A percentile compares a stretch with the other conserved stretches of the same genome.
These are phyloP conservation scores for Vitis amurensis DNA, from an alignment of 164 flowering plant species.

Conservation along the genomic window DNA sequence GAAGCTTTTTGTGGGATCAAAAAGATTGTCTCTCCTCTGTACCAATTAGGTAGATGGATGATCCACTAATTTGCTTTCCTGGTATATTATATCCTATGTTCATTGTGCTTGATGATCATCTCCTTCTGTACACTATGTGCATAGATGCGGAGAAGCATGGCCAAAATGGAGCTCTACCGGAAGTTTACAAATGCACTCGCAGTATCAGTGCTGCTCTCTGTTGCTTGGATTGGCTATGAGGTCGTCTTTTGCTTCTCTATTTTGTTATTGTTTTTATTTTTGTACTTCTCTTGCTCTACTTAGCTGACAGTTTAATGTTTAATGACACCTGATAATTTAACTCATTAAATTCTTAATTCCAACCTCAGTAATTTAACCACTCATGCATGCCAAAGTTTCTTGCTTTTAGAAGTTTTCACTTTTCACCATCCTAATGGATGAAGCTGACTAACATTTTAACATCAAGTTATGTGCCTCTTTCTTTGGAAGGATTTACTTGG, in stretches of 20 bases:
- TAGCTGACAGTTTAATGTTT: background rate
- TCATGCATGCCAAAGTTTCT: background rate
- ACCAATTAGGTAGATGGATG: no score
- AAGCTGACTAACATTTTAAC: background rate
- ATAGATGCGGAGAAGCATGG: slow-evolving; percentile 73
- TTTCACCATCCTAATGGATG: background rate
- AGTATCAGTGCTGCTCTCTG: slow-evolving; percentile 71
- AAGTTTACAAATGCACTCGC: slow-evolving; percentile 90
- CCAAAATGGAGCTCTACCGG: slow-evolving; percentile 81
- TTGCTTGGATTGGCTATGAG: slow-evolving; percentile 98
- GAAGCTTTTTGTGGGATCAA: background rate
- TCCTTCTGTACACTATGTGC: background rate
- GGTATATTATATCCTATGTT: background rate
- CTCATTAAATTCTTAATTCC: no score
- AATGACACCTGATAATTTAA: no score
- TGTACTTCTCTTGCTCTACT: background rate
- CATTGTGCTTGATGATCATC: slow-evolving; percentile 1
- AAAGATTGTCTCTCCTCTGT: no score
- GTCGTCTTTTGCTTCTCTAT: slow-evolving; percentile 31
- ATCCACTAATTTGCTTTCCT: background rate
- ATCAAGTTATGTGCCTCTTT: background rate
- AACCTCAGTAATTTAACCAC: no score
- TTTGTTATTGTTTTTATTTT: background rate
- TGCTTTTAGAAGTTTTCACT: slow-evolving; percentile 1
- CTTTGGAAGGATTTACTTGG: background rate